Conservation (phyloP, 2,329 filamentous ascomycete species). For the Colletotrichum tropicicola region DNA sequence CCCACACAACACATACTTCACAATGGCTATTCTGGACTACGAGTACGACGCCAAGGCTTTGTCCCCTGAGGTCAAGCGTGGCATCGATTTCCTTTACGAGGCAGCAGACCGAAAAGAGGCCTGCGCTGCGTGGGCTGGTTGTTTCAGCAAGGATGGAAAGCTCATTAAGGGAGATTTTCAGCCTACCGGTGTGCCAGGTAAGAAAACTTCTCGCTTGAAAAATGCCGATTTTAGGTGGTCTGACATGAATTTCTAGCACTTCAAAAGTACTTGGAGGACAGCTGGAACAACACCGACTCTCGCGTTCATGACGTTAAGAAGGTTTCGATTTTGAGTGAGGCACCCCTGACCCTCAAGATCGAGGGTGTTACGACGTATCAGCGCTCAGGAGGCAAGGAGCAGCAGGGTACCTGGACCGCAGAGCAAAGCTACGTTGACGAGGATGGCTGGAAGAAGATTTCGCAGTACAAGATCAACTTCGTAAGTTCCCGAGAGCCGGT, state of each 20-base stretch:
- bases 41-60: neutral
- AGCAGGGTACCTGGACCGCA: neutral
- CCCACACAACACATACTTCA: neutral
- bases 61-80: neutral
- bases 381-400: neutral
- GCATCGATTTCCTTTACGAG: neutral
- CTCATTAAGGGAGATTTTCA: neutral
- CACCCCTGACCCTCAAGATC: neutral
- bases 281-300: conserved; percentile 1
- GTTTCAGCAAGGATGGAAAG: neutral
- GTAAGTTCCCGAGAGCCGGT: neutral
- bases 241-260: neutral
- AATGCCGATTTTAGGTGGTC: neutral
- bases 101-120: neutral
- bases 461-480: neutral
- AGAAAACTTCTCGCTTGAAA: neutral
- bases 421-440: neutral
- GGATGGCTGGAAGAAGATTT: neutral
- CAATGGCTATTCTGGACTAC: neutral
- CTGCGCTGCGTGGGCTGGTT: neutral
- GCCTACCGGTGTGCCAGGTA: neutral
- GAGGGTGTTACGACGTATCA: neutral
- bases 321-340: neutral
- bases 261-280: neutral
- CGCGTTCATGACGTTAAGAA: neutral